Conservation (phyloP, 2,329 filamentous ascomycete genomes). For the Nemania abortiva region DNA sequence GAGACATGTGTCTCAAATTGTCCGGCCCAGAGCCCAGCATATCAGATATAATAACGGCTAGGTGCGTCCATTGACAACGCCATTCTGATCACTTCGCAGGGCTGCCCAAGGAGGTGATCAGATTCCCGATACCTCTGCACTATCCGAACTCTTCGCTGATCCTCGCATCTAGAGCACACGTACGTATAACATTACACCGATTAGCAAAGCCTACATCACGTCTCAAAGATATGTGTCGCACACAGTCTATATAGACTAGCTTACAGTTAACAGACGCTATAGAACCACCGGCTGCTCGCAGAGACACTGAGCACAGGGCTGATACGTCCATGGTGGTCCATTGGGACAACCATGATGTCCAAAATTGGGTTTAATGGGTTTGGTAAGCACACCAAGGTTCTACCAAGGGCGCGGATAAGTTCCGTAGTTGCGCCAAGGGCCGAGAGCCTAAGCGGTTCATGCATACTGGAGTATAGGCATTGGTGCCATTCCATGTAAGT, state of each 20-base stretch:
- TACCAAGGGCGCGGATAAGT: background rate
- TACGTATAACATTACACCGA: background rate
- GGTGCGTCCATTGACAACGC: conserved; percentile 4
- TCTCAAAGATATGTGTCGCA: background rate
- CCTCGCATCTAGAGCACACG: background rate
- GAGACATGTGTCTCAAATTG: background rate
- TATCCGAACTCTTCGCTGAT: background rate
- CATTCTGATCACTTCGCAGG: background rate
- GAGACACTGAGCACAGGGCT: background rate
- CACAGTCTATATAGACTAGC: background rate
- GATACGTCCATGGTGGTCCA: too few relatives aligned
- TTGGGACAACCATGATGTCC: too few relatives aligned
- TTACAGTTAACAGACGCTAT: background rate
- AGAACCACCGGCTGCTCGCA: background rate
- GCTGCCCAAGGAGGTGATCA: background rate
- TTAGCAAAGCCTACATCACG: background rate
- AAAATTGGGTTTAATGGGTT: background rate
- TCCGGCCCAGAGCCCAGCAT: background rate
- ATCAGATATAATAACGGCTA: conserved; percentile 2
- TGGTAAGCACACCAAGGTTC: background rate
- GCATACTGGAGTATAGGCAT: background rate
- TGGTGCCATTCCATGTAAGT: background rate
- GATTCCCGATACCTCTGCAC: background rate
- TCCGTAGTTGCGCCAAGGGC: conserved; percentile 7
- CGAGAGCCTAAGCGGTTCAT: background rate